Conservation (phyloP, 2,329 filamentous ascomycete species). For the Dothiorella sarmentorum region DNA sequence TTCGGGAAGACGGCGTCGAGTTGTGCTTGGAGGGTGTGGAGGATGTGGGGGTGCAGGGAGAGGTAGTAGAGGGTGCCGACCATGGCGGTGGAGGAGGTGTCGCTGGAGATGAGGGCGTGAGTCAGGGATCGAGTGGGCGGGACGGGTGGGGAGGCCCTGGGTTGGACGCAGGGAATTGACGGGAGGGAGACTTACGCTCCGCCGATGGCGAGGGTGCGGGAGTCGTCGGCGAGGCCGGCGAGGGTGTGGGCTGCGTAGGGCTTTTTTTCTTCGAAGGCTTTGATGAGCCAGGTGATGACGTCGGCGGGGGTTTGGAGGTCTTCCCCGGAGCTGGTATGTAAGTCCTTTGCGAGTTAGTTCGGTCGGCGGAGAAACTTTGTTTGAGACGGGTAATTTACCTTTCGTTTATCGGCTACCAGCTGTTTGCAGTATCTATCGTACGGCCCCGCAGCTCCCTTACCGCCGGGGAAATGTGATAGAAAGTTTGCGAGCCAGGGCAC, state of each 20-base stretch:
- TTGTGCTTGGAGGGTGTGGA: conserved; percentile 33
- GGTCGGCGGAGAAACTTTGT: too few species aligned
- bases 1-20: conserved; percentile 36
- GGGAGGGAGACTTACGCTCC: conserved; percentile 1
- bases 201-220: conserved; percentile 2
- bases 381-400: too few species aligned
- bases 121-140: too few species aligned
- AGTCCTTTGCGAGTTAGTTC: neutral
- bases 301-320: neutral
- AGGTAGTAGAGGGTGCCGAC: conserved; percentile 45
- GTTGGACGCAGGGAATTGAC: too few species aligned
- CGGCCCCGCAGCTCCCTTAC: conserved; percentile 18
- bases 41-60: conserved; percentile 35
- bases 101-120: conserved; percentile 25
- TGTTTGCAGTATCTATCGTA: conserved; percentile 8
- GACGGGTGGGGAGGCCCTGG: too few species aligned
- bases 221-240: conserved; percentile 5
- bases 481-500: conserved; percentile 11
- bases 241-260: neutral
- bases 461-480: neutral
- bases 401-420: neutral
- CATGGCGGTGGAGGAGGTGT: conserved; percentile 44
- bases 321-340: neutral
- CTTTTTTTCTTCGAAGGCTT: conserved; percentile 7
- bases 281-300: conserved; percentile 1